Percentiles rank a stretch among this genome's conserved stretches.
Conservation (phyloP, 1,284 basidiomycete genomes). For the Cutaneotrichosporon dermatis region DNA sequence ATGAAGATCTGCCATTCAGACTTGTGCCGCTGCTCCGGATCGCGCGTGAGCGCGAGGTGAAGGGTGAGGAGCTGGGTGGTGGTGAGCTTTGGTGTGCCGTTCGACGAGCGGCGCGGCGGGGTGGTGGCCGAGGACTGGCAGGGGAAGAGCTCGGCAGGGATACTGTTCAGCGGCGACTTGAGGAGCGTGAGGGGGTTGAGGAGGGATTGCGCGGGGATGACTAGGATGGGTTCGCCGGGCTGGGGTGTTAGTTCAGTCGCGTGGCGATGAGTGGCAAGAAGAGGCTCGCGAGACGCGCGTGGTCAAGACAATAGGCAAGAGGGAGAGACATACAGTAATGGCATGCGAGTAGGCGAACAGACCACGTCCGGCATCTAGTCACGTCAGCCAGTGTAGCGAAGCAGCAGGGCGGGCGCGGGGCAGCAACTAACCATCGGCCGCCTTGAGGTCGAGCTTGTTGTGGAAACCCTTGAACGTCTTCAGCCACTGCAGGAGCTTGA, state of each 20-base stretch:
- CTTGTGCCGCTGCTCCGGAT: constrained; percentile 52
- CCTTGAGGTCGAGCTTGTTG: constrained; percentile 14
- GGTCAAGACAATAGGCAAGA: no score
- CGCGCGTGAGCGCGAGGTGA: constrained; percentile 56
- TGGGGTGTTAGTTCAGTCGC: constrained; percentile 27
- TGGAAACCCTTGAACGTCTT: constrained; percentile 20
- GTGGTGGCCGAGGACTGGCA: constrained; percentile 6
- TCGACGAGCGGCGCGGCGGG: constrained; percentile 9
- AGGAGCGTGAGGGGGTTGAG: constrained; percentile 64
- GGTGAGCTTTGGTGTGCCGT: constrained; percentile 25
- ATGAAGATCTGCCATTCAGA: constrained; percentile 66
- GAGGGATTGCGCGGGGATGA: constrained; percentile 63
- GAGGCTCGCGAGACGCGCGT: neutral
- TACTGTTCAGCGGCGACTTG: constrained; percentile 22
- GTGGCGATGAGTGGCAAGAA: neutral
- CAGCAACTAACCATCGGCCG: constrained; percentile 12
- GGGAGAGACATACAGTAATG: constrained; percentile 9
- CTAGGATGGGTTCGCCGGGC: constrained; percentile 60
- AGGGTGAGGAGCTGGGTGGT: constrained; percentile 58
- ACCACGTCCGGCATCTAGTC: constrained; percentile 22
- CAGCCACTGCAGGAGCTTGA: constrained; percentile 17
- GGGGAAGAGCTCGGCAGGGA: constrained; percentile 37
- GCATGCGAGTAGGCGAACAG: constrained; percentile 18
- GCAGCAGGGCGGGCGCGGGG: no score
- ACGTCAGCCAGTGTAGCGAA: neutral